Conservation (phyloP, 2,329 filamentous ascomycete species). For the Amesomyces nigricolor region DNA sequence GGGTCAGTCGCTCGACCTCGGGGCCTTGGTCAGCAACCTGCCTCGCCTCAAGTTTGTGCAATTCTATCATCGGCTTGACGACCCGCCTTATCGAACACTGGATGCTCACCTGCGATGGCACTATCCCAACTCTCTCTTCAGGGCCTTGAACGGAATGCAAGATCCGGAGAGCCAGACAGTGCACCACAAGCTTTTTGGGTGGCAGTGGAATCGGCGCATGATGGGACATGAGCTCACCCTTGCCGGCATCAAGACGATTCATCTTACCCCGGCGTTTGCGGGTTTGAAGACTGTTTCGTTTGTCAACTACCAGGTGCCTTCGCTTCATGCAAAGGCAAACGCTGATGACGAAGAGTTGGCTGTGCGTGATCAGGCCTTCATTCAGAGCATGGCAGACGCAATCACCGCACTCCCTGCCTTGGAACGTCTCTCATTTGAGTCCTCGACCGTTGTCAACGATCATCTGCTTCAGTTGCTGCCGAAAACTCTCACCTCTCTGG, state of each 20-base stretch:
- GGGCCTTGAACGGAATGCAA: conserved; percentile 49
- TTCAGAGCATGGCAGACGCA: conserved; percentile 40
- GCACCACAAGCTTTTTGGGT: conserved; percentile 31
- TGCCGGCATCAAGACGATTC: conserved; percentile 46
- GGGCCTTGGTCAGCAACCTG: conserved; percentile 54
- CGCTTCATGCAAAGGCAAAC: conserved; percentile 37
- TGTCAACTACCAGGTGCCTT: conserved; percentile 58
- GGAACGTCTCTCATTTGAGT: conserved; percentile 64
- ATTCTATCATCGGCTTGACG: conserved; percentile 64
- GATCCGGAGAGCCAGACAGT: conserved; percentile 32
- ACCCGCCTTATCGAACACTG: conserved; percentile 58
- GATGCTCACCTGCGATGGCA: conserved; percentile 58
- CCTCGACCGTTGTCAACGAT: conserved; percentile 65
- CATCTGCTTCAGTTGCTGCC: conserved; percentile 65
- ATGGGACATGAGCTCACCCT: conserved; percentile 42
- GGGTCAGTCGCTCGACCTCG: conserved; percentile 41
- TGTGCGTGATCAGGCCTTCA: conserved; percentile 29
- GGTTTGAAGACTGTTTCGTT: conserved; percentile 52
- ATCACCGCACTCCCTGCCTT: conserved; percentile 55
- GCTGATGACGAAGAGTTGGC: conserved; percentile 41
- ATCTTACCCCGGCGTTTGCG: conserved; percentile 52
- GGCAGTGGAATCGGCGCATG: conserved; percentile 57
- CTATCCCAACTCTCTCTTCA: conserved; percentile 62
- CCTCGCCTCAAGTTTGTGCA: conserved; percentile 65
- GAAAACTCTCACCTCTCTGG: conserved; percentile 57